Conservation (phyloP, 495 filamentous ascomycete genomes). For the Thermochaetoides thermophila region DNA sequence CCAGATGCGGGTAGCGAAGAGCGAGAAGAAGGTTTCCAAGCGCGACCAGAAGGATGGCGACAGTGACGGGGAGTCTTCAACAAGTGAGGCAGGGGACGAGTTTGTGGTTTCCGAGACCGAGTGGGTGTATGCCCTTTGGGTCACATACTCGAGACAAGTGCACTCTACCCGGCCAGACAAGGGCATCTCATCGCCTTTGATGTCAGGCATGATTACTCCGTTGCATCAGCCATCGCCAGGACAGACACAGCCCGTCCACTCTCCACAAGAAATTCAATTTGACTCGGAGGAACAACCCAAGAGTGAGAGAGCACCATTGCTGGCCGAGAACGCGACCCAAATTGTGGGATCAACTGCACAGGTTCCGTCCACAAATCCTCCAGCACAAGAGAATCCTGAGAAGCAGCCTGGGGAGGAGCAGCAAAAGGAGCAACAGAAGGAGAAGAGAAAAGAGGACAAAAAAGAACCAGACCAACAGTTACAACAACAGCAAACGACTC, state of each 20-base stretch:
- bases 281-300: constrained; percentile 27
- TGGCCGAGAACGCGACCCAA: too few relatives aligned
- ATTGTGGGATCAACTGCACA: constrained; percentile 40
- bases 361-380: constrained; percentile 5
- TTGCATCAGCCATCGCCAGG: constrained; percentile 63
- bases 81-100: constrained; percentile 13
- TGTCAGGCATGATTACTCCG: constrained; percentile 48
- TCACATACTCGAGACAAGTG: constrained; percentile 87
- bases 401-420: too few relatives aligned
- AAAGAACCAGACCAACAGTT: background rate
- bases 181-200: constrained; percentile 40
- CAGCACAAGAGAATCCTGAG: too few relatives aligned
- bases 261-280: constrained; percentile 36
- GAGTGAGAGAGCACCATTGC: constrained; percentile 42
- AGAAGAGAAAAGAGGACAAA: background rate
- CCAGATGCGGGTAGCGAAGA: constrained; percentile 90
- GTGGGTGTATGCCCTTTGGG: constrained; percentile 88
- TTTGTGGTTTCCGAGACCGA: constrained; percentile 39
- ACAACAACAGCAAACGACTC: background rate
- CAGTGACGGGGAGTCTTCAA: constrained; percentile 34
- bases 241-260: constrained; percentile 47
- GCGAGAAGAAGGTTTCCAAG: constrained; percentile 41
- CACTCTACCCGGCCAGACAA: constrained; percentile 50
- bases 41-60: constrained; percentile 32
- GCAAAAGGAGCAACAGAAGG: constrained; percentile 18